Evolutionary conservation across 1,139 yeast genomes (phyloP).

Genomic region (Arxiozyma heterogenica): DNA sequence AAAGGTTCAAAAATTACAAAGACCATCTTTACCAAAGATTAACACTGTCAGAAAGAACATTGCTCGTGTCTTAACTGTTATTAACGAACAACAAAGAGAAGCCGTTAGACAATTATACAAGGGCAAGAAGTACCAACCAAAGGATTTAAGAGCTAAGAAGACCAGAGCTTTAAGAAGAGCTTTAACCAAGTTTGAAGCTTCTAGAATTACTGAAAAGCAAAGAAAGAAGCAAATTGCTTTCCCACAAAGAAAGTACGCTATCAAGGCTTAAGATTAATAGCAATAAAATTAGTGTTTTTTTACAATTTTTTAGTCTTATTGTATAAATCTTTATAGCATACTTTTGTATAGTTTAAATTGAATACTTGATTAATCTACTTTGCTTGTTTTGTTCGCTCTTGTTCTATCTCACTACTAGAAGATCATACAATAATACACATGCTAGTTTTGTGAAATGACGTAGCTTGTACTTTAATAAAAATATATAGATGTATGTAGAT

Average conservation of each 20-base stretch:
- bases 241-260: conserved; percentile 98
- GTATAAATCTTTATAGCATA: neutral
- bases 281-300: neutral
- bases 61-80: conserved; percentile 96
- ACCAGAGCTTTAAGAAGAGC: conserved; percentile 99
- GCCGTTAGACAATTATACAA: conserved; percentile 93
- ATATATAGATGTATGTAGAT: no score
- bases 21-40: conserved; percentile 91
- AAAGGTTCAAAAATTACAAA: conserved; percentile 93
- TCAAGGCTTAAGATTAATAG: conserved; percentile 69
- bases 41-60: conserved; percentile 96
- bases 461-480: no score
- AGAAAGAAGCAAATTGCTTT: conserved; percentile 88
- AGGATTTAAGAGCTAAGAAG: conserved; percentile 98
- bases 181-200: conserved; percentile 82
- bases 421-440: no score
- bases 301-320: neutral
- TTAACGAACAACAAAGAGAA: conserved; percentile 96
- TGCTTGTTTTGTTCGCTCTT: neutral
- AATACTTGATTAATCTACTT: neutral
- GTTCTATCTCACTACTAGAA: no score
- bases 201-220: conserved; percentile 78
- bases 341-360: conserved; percentile 2
- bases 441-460: neutral
- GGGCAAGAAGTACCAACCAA: conserved; percentile 96